Percentiles rank a stretch among this genome's conserved stretches.
phyloP scores from a whole-genome alignment of 2,329 filamentous ascomycete genomes.

The Domatiomyces globalis region DNA sequence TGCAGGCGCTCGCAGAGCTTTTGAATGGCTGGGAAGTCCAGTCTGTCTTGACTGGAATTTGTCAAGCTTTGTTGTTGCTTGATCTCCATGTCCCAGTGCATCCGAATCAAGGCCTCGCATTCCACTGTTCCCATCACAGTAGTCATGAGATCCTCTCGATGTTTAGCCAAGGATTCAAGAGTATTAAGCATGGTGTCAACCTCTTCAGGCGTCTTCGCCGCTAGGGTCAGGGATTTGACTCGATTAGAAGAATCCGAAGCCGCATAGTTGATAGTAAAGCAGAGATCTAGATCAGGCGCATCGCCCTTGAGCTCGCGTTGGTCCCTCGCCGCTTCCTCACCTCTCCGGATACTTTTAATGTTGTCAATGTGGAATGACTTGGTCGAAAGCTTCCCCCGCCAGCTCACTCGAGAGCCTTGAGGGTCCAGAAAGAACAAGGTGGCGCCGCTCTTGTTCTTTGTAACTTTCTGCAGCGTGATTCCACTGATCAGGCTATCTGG shows the following conservation, averaged over 20 bases:
- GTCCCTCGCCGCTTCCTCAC: slow-evolving; percentile 74
- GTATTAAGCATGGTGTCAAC: slow-evolving; percentile 72
- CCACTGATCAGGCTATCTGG: slow-evolving; percentile 66
- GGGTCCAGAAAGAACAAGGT: slow-evolving; percentile 69
- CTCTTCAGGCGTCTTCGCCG: slow-evolving; percentile 58
- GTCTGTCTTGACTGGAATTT: slow-evolving; percentile 45
- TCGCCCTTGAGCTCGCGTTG: slow-evolving; percentile 66
- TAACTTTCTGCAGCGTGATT: slow-evolving; percentile 65
- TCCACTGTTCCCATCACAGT: slow-evolving; percentile 64
- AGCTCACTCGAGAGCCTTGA: slow-evolving; percentile 72
- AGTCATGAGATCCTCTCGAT: slow-evolving; percentile 79
- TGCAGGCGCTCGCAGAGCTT: slow-evolving; percentile 78
- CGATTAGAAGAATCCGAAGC: slow-evolving; percentile 61
- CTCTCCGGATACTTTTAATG: slow-evolving; percentile 76
- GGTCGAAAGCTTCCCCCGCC: slow-evolving; percentile 63
- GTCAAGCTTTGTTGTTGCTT: slow-evolving; percentile 45
- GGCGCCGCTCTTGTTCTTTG: slow-evolving; percentile 60
- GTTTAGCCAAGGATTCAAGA: slow-evolving; percentile 68
- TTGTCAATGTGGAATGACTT: slow-evolving; percentile 92
- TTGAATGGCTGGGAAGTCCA: slow-evolving; percentile 66
- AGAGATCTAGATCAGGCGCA: slow-evolving; percentile 52
- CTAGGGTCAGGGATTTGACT: slow-evolving; percentile 71
- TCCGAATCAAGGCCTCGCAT: slow-evolving; percentile 63
- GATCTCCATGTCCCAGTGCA: slow-evolving; percentile 81
- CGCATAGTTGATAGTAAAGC: slow-evolving; percentile 83